A percentile compares a stretch with the other conserved stretches of the same genome.
These are phyloP conservation scores for Emericellopsis terricola DNA, from an alignment of 495 filamentous ascomycete genomes.

Conservation along the genomic window DNA sequence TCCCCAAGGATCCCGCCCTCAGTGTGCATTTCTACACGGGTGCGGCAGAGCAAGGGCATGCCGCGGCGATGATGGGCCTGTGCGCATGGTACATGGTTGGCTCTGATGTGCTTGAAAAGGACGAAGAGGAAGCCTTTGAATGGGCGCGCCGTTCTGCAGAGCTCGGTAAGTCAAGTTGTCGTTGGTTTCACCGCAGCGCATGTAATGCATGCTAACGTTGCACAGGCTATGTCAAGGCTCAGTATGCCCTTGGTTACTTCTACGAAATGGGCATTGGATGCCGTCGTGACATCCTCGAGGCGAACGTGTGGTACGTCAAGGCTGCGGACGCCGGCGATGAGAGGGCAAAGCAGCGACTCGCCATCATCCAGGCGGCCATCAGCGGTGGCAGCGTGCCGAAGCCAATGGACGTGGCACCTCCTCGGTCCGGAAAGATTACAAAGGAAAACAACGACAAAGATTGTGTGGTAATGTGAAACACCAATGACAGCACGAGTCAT, in stretches of 20 bases:
- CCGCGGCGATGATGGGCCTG: slow-evolving; percentile 93
- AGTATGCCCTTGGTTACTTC: slow-evolving; percentile 94
- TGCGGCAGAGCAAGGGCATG: slow-evolving; percentile 67
- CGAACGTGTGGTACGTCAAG: slow-evolving; percentile 96
- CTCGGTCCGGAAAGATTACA: slow-evolving; percentile 30
- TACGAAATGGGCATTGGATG: slow-evolving; percentile 97
- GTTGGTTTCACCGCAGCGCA: background rate
- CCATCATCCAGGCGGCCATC: slow-evolving; percentile 70
- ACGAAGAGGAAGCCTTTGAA: slow-evolving; percentile 90
- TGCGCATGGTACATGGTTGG: slow-evolving; percentile 98
- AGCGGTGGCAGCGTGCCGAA: slow-evolving; percentile 50
- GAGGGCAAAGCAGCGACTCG: slow-evolving; percentile 68
- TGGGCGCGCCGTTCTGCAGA: slow-evolving; percentile 83
- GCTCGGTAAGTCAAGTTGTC: slow-evolving; percentile 38
- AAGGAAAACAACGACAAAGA: slow-evolving; percentile 34
- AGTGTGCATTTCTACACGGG: slow-evolving; percentile 96
- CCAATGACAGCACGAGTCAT: background rate
- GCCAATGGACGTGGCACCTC: slow-evolving; percentile 31
- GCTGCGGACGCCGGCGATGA: slow-evolving; percentile 87
- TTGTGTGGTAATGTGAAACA: slow-evolving; percentile 38
- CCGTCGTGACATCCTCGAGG: slow-evolving; percentile 78
- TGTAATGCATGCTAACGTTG: slow-evolving; percentile 4
- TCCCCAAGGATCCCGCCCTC: slow-evolving; percentile 77
- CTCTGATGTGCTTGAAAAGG: slow-evolving; percentile 80
- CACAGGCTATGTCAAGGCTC: slow-evolving; percentile 72